Conservation (phyloP, 140 eudicot species). For the Ambrosia hybrid region DNA sequence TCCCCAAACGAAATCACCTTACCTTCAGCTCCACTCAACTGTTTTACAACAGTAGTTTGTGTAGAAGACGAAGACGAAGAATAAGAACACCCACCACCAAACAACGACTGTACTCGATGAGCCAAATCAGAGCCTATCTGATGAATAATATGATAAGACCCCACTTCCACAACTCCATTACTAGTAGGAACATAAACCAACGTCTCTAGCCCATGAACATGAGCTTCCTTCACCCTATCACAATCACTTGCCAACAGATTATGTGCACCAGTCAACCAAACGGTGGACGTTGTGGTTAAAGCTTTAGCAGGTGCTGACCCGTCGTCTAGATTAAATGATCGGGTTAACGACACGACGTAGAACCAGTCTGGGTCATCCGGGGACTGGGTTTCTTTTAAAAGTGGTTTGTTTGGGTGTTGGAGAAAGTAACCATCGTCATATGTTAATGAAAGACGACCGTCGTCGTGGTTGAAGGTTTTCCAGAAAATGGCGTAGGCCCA, state of each 20-base stretch:
- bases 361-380: constrained; percentile 67
- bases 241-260: constrained; percentile 44
- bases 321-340: constrained; percentile 48
- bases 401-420: constrained; percentile 9
- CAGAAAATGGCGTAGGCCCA: constrained; percentile 22
- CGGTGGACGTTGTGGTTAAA: constrained; percentile 30
- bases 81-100: constrained; percentile 31
- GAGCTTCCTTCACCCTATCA: constrained; percentile 70
- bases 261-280: constrained; percentile 58
- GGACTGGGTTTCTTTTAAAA: not conserved
- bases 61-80: constrained; percentile 15
- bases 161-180: constrained; percentile 77
- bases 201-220: constrained; percentile 67
- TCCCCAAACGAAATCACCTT: constrained; percentile 4
- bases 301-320: constrained; percentile 51
- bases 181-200: constrained; percentile 53
- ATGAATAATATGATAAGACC: constrained; percentile 41
- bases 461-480: not conserved
- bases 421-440: constrained; percentile 12
- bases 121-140: constrained; percentile 39
- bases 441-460: not conserved
- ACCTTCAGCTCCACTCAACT: not conserved
- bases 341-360: constrained; percentile 54
- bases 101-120: constrained; percentile 42
- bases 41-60: not conserved